Evolutionary conservation across 2,329 filamentous ascomycete genomes (phyloP).

Genomic region (Stagonosporopsis vannaccii): DNA sequence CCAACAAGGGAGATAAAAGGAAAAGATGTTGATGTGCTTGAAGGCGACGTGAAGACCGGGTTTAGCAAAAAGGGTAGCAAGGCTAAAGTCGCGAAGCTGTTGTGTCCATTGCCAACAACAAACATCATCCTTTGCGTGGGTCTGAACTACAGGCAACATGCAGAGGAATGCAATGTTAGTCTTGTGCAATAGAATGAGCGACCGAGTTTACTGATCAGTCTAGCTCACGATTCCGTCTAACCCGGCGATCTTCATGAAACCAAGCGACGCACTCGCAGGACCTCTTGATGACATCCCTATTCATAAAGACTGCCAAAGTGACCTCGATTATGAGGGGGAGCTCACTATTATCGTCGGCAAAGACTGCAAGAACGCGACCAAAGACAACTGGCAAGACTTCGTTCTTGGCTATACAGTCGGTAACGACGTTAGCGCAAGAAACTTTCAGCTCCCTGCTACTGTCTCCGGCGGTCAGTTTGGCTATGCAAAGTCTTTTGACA

Average conservation of each 20-base stretch:
- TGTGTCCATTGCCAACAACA: conserved; percentile 38
- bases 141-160: conserved; percentile 46
- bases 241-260: conserved; percentile 48
- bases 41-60: conserved; percentile 38
- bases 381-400: conserved; percentile 64
- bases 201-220: background rate
- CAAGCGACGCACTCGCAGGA: conserved; percentile 44
- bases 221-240: conserved; percentile 40
- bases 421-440: conserved; percentile 69
- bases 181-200: background rate
- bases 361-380: conserved; percentile 51
- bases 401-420: conserved; percentile 69
- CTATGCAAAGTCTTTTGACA: conserved; percentile 56
- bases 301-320: conserved; percentile 40
- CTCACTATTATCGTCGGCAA: conserved; percentile 45
- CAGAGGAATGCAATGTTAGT: conserved; percentile 42
- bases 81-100: conserved; percentile 40
- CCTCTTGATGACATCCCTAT: conserved; percentile 42
- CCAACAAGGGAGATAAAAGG: conserved; percentile 43
- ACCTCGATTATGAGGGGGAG: conserved; percentile 50
- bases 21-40: conserved; percentile 37
- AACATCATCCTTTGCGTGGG: conserved; percentile 46
- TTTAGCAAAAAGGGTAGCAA: conserved; percentile 40
- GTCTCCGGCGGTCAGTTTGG: conserved; percentile 49
- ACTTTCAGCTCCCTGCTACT: conserved; percentile 54